Evolutionary conservation across 2,329 filamentous ascomycete genomes (phyloP), one percentile per base, ranked within the genome.

Genomic region (Colletotrichum sp.): DNA sequence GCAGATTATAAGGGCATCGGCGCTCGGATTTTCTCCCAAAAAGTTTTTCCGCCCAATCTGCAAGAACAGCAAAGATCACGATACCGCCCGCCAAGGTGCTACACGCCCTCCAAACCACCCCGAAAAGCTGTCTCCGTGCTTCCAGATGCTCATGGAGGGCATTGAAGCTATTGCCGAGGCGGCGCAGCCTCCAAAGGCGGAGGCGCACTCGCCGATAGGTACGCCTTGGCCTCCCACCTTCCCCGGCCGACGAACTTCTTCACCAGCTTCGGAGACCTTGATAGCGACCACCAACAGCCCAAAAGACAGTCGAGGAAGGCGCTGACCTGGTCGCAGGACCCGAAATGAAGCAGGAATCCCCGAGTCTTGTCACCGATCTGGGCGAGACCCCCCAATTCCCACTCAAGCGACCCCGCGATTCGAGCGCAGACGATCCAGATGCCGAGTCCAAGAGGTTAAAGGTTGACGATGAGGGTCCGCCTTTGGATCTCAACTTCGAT

Each of bases 81-180:
- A 59, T 66, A 30, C 18, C 58, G 48, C 43, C 63, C 75, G 72
- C 72, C 73, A 69, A 55, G 48, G 68, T 75, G 55, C 67, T 75
- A 48, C 34, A 72, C 32, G 73, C 55, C 56, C 36, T 61, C 52
- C 12, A 68, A 43, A 38, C 56, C 52, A 61, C 69, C 43, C 65
- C 26, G 32, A 72, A 68, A 62, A 61, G 71, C 71, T 65, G 67
- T 75, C 62, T 71, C 69, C 69, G 69, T 74, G 69, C 73, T 67
- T 63, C 68, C 58, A 64, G n/a, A 64, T 71, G 59, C 73, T 77
- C 71, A 74, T 74, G 75, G 73, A 77, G 76, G 74, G 62, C 52
- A 81, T 79, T 81, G 80, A 80, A 82, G 85, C 78, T 78, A 86
- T 86, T 84, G 84, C 84, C 81, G 84, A 86, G 82, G 80, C 84